Evolutionary conservation across 2,329 filamentous ascomycete genomes (phyloP), one percentile per base, ranked within the genome.

Genomic region (Chaetomium olivaceum): DNA sequence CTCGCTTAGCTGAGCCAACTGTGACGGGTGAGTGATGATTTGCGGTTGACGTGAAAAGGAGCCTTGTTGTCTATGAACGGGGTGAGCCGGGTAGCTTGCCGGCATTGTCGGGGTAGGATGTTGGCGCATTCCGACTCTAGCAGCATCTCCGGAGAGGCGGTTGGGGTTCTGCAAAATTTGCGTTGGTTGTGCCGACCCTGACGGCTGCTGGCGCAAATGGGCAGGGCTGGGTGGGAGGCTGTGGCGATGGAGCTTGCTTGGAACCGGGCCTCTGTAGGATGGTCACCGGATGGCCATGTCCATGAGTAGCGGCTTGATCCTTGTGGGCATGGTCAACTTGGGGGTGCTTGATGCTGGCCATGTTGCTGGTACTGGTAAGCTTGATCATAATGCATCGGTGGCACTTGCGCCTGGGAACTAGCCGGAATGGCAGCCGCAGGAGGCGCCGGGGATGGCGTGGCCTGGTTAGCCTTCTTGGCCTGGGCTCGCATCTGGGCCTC

Each of bases 401-500:
- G 76, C 6, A 71, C 70, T 50, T 77, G 75, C 69, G 72, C 71
- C 39, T 74, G 73, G 54, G 68, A 71, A 46, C 67, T 71, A n/a
- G 75, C 71, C 6, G 58, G 46, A 25, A 57, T 19, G 14, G 48
- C 54, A 23, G 65, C 55, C 5, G 55, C 39, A 14, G 59, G 68
- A 2, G 68, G 66, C 6, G 57, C 66, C 11, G 66, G 63, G 39
- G 79, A 72, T 21, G 76, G 75, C 46, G 76, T 73, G 21, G 77
- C 70, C 8, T 77, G 74, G 9, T 79, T 72, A 12, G 81, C 79
- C 68, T 83, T 83, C 72, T 86, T 85, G 36, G 86, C 80, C 71
- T 93, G 89, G 39, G 86, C 83, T 67, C 91, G 87, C 89, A 99
- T 93, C 69, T 92, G 89, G 62, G 94, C 94, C 80, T 99, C 95